Evolutionary conservation across 1,284 basidiomycete species (phyloP).

Genomic region (Ustilago cynodontis): DNA sequence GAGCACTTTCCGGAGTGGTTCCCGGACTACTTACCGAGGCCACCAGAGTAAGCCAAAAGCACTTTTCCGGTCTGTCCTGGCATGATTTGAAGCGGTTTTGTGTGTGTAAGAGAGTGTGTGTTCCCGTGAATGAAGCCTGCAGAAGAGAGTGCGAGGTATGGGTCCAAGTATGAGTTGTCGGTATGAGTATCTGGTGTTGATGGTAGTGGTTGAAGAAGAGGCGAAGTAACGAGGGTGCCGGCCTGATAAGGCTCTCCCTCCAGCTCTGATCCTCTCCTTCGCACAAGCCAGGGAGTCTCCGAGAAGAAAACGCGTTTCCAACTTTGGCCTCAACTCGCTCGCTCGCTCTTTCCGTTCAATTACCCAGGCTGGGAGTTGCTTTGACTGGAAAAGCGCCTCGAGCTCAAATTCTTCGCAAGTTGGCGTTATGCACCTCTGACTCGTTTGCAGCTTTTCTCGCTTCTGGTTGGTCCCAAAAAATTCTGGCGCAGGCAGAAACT

Average conservation of each 20-base stretch:
- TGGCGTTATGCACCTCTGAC: constrained; percentile 29
- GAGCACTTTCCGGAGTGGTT: constrained; percentile 35
- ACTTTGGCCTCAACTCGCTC: not conserved
- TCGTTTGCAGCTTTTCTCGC: constrained; percentile 15
- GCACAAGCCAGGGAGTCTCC: constrained; percentile 13
- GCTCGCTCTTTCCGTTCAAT: constrained; percentile 29
- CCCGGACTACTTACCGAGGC: constrained; percentile 80
- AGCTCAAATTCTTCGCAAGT: not conserved
- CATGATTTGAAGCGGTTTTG: constrained; percentile 31
- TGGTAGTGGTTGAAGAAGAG: constrained; percentile 26
- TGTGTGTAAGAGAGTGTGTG: not conserved
- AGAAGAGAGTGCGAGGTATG: constrained; percentile 2
- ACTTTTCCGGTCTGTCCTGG: constrained; percentile 79
- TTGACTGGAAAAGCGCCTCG: constrained; percentile 7
- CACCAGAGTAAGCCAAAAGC: constrained; percentile 95
- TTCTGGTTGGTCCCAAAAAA: constrained; percentile 15
- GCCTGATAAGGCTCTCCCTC: constrained; percentile 23
- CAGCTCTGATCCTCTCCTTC: not conserved
- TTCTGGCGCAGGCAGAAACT: constrained; percentile 15
- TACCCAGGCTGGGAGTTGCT: constrained; percentile 16
- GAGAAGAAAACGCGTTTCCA: not conserved
- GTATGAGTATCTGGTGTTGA: constrained; percentile 11
- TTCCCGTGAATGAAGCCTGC: constrained; percentile 3
- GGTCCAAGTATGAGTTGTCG: not conserved
- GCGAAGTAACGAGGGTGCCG: not conserved